These are phyloP conservation scores for Nyctanthes arbortristis DNA, from an alignment of 257 asterid genomes.

Conservation along the genomic window DNA sequence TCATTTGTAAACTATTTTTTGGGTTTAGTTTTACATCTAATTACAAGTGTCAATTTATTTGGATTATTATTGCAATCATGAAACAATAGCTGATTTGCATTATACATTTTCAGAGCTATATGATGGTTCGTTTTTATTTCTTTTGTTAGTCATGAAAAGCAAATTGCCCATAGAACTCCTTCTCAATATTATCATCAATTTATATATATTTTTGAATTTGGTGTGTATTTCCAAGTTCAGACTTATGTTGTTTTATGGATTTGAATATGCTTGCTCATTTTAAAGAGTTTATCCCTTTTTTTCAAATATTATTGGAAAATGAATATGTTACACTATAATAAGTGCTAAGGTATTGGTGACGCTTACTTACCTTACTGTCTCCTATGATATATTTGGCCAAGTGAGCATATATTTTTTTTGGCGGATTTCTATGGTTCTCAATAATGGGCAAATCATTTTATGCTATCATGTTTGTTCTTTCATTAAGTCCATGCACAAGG, in stretches of 20 bases:
- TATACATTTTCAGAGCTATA: no score
- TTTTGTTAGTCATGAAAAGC: no score
- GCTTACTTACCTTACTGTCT: background rate
- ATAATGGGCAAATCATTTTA: background rate
- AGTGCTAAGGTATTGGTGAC: constrained; percentile 65
- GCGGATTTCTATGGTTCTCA: background rate
- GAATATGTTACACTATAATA: constrained; percentile 55
- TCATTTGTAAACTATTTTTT: background rate
- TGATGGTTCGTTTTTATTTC: no score
- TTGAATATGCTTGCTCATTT: constrained; percentile 9
- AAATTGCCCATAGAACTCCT: no score
- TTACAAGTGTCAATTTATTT: no score
- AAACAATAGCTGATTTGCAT: no score
- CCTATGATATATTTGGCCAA: background rate
- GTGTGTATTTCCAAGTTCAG: no score
- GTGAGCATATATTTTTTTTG: background rate
- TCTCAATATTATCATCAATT: no score
- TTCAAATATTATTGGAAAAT: constrained; percentile 56
- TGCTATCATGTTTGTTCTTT: background rate
- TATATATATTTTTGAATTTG: no score
- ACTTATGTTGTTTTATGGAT: no score
- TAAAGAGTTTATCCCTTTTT: constrained; percentile 15
- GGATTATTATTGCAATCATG: no score
- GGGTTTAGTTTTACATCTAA: no score
- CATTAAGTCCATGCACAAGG: background rate